Conservation (phyloP, 2,329 filamentous ascomycete genomes). For the Magnaporthiopsis incrustans region DNA sequence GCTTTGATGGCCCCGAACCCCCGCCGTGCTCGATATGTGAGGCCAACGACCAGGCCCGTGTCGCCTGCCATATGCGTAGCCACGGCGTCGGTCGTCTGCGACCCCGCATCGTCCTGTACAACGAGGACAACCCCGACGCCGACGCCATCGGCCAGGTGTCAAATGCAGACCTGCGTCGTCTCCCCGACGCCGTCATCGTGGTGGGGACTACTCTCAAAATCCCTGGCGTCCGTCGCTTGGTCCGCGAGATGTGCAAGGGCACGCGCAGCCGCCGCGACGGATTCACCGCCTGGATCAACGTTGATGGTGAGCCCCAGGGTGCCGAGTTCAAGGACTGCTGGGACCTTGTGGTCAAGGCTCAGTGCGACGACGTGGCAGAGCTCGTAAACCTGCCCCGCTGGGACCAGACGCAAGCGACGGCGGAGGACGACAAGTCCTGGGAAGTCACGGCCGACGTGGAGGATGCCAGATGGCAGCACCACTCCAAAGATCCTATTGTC, state of each 20-base stretch:
- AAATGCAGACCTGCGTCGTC: slow-evolving; percentile 71
- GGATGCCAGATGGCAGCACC: background rate
- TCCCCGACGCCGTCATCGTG: slow-evolving; percentile 87
- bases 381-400: slow-evolving; percentile 56
- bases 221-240: slow-evolving; percentile 81
- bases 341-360: slow-evolving; percentile 82
- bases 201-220: slow-evolving; percentile 95
- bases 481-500: background rate
- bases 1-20: slow-evolving; percentile 79
- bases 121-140: slow-evolving; percentile 93
- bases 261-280: slow-evolving; percentile 78
- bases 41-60: slow-evolving; percentile 67
- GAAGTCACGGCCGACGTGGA: slow-evolving; percentile 17
- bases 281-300: slow-evolving; percentile 90
- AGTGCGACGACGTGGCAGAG: slow-evolving; percentile 79
- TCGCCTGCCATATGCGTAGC: slow-evolving; percentile 74
- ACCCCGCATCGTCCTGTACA: slow-evolving; percentile 93
- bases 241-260: slow-evolving; percentile 81
- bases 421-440: slow-evolving; percentile 32
- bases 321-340: slow-evolving; percentile 86
- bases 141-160: slow-evolving; percentile 93
- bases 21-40: slow-evolving; percentile 72
- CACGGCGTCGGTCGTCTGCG: slow-evolving; percentile 87
- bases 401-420: slow-evolving; percentile 43
- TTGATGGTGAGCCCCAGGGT: slow-evolving; percentile 73